Evolutionary conservation across 2,329 filamentous ascomycete species (phyloP), one percentile per base, ranked within the genome.

Genomic region (Hypomyces rosellus): DNA sequence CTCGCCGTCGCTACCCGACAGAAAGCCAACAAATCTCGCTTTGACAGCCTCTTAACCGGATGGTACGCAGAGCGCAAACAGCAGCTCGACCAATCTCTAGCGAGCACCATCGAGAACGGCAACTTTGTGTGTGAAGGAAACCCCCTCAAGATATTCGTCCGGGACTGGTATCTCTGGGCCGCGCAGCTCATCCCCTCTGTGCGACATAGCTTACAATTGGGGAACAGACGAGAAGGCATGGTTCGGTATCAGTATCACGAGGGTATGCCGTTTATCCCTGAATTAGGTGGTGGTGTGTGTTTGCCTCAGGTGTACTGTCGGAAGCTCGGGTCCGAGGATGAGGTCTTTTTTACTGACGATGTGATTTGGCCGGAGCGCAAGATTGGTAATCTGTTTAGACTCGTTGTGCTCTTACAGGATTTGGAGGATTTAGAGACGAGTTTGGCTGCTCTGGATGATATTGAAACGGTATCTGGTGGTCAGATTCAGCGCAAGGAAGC

Each of bases 21-120:
- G 8, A 7, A 30, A 30, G 25, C 25, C 25, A 14, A 46, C 9
- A 25, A 47, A 6, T 7, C 37, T 18, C 16, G 51, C 14, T 48
- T 51, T 30, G 30, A 50, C 22, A 42, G 15, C 11, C 18, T 54
- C 5, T 34, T 57, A 2, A 20, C 39, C 11, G 48, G 52, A 7
- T 58, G 55, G 56, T 54, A 49, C 33, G n/a, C 13, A 1, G 58
- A 60, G 48, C 48, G 58, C 14, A 54, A 57, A 22, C 51, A 55
- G n/a, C 55, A 57, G 37, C 51, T 60, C 9, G 58, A 59, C 33
- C 48, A 40, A 15, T 55, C 55, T 11, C 46, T 57, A 6, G 34
- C 22, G 8, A 47, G 50, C 3, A 57, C 55, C 5, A 46, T 57
- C 30, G 43, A 50, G 36, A 57, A 57, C 25, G 55, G 55, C 4